Evolutionary conservation across 495 filamentous ascomycete genomes (phyloP).

Genomic region (Aspergillus cristatus): DNA sequence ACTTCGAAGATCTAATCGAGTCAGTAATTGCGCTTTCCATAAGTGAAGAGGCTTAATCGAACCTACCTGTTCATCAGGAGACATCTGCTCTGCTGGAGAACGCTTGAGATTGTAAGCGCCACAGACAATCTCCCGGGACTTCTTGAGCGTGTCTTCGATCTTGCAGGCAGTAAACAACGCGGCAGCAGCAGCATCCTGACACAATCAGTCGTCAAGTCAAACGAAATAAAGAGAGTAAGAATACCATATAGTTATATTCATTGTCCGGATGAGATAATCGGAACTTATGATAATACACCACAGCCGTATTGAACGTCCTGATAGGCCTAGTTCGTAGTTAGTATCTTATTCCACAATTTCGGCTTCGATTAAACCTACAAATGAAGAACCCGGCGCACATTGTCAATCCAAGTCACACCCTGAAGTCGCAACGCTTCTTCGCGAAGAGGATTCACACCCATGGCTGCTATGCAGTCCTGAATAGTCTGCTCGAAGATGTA

Average conservation of each 20-base stretch:
- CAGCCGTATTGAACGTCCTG: constrained; percentile 75
- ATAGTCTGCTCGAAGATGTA: constrained; percentile 58
- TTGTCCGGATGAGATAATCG: constrained; percentile 65
- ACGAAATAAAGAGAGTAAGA: not conserved
- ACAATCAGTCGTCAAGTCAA: constrained; percentile 8
- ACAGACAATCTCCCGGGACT: constrained; percentile 85
- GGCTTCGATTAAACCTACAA: constrained; percentile 44
- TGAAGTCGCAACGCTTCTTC: constrained; percentile 66
- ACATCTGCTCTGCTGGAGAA: constrained; percentile 60
- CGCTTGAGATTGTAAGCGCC: constrained; percentile 79
- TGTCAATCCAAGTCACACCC: constrained; percentile 75
- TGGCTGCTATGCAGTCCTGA: constrained; percentile 44
- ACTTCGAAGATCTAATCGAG: constrained; percentile 61
- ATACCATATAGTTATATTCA: constrained; percentile 54
- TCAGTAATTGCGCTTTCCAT: not conserved
- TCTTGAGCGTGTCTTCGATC: constrained; percentile 95
- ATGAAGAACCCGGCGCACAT: constrained; percentile 58
- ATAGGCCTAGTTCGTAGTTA: constrained; percentile 47
- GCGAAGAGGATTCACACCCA: constrained; percentile 45
- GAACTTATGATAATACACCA: constrained; percentile 82
- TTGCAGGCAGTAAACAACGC: constrained; percentile 90
- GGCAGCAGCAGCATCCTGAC: constrained; percentile 74
- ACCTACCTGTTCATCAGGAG: constrained; percentile 69
- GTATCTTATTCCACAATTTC: not conserved
- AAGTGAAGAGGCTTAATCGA: constrained; percentile 1